Evolutionary conservation across 768 basidiomycete genomes (phyloP).

Genomic region (Xerocomellus intermedius): DNA sequence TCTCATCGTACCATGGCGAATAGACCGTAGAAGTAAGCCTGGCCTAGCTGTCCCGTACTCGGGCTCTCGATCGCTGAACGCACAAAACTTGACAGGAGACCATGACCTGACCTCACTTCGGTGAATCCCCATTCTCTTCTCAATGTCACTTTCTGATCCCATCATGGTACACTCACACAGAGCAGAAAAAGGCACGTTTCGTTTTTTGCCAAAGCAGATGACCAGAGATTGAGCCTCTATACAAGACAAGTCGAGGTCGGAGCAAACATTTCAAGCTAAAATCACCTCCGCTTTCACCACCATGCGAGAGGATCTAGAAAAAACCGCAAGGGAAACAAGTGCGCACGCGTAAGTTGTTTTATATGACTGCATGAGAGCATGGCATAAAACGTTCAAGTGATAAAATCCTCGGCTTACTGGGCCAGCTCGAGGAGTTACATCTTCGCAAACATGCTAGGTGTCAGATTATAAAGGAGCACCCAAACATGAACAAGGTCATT

Average conservation of each 20-base stretch:
- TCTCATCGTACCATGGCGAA: not conserved
- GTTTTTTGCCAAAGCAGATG: not conserved
- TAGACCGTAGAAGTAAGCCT: conserved; percentile 18
- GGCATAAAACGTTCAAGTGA: conserved; percentile 15
- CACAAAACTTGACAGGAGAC: conserved; percentile 8
- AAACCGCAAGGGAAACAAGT: conserved; percentile 26
- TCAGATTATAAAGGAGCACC: conserved; percentile 7
- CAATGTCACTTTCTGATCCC: not conserved
- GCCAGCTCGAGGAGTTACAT: conserved; percentile 24
- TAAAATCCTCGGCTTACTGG: conserved; percentile 16
- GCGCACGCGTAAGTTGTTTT: conserved; percentile 24
- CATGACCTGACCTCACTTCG: conserved; percentile 4
- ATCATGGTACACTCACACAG: not conserved
- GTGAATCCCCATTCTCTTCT: conserved; percentile 9
- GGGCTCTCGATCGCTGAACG: not conserved
- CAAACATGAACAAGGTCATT: conserved; percentile 18
- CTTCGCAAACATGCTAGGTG: conserved; percentile 8
- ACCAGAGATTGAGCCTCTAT: not conserved
- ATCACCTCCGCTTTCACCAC: conserved; percentile 17
- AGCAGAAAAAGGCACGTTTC: conserved; percentile 12
- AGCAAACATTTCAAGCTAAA: conserved; percentile 23
- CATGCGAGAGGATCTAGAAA: conserved; percentile 10
- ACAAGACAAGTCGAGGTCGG: conserved; percentile 13
- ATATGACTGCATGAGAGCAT: not conserved
- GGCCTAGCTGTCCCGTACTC: not conserved